These are phyloP conservation scores for Stygiomarasmius scandens DNA, from an alignment of 1,284 basidiomycete species.

Conservation along the genomic window DNA sequence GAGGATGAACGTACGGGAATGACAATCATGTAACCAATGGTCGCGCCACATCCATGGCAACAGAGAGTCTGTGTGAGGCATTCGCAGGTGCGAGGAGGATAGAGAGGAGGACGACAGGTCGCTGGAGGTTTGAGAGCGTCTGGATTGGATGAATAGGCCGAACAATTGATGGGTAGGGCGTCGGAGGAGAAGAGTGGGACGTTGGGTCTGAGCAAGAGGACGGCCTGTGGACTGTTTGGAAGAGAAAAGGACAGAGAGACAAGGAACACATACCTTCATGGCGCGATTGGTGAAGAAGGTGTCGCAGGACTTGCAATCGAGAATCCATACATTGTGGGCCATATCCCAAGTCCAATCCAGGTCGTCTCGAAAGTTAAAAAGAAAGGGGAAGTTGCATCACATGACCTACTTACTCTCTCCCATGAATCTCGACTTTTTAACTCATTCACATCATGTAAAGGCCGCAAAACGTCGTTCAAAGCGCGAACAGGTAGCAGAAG, in stretches of 20 bases:
- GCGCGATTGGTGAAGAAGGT: conserved; percentile 81
- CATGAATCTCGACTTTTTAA: conserved; percentile 59
- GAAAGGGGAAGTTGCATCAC: neutral
- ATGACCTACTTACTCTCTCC: conserved; percentile 24
- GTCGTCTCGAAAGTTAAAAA: neutral
- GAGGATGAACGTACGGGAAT: conserved; percentile 46
- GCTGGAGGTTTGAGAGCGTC: conserved; percentile 41
- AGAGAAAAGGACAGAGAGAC: conserved; percentile 24
- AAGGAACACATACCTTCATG: conserved; percentile 62
- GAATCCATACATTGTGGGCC: conserved; percentile 75
- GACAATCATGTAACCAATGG: conserved; percentile 80
- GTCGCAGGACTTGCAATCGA: conserved; percentile 76
- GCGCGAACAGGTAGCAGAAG: conserved; percentile 63
- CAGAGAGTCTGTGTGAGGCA: conserved; percentile 66
- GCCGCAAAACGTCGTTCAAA: conserved; percentile 64
- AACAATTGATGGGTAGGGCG: conserved; percentile 78
- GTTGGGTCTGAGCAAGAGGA: conserved; percentile 79
- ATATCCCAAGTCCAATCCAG: conserved; percentile 25
- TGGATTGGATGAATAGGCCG: conserved; percentile 52
- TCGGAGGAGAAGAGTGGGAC: conserved; percentile 86
- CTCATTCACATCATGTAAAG: conserved; percentile 58
- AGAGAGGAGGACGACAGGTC: conserved; percentile 34
- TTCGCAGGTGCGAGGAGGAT: conserved; percentile 38
- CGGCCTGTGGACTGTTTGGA: conserved; percentile 54
- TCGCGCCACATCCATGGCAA: conserved; percentile 79